Base-by-base conservation (phyloP, 176 grass and related monocot genomes). In the barley (Hordeum vulgare) region DNA sequence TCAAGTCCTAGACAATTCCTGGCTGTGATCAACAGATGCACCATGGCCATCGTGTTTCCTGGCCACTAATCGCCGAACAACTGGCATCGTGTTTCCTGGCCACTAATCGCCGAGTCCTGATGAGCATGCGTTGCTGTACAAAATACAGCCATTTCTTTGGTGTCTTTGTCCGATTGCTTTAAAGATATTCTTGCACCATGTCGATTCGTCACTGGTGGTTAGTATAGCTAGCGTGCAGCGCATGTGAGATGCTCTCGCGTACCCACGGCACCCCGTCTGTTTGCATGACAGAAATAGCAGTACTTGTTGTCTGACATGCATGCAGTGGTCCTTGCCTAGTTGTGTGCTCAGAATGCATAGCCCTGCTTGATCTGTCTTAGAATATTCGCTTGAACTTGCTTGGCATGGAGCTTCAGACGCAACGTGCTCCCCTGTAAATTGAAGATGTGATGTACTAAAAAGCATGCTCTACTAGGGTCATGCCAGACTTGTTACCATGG, bases 201-300 rank as follows among this genome's bases (percentile, higher is more conserved):
- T 21, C 17, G 83, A 77, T 89, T 85, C 72, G 58, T 44, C 60
- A 67, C 58, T 59, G 51, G 88, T 86, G 84, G 79, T 47, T 79
- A 13, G 78, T 33, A 76, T 24, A 26, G 59, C 26, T 27, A 78
- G 35, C 39, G 64, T 40, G 66, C 84, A 18, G 36, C 84, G 86
- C 84, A 83, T 90, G 84, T 40, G 67, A 61, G 61, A 33, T 61
- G 84, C 72, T 79, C 58, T 57, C 27, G 42, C 78, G 26, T 78
- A 64, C 54, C 10, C 33, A 56, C 13, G 24, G 41, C 25, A 74
- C 53, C 53, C 34, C 53, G 64, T 71, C 78, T 12, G 21, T 25
- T 66, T 74, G 73, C 37, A 14, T 47, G 66, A 73, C 88, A 47
- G 74, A 86, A 86, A 78, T 71, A 65, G 54, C 2, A 51, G 15